phyloP scores from a whole-genome alignment of 2,329 filamentous ascomycete genomes.

The Samsoniella hepiali region DNA sequence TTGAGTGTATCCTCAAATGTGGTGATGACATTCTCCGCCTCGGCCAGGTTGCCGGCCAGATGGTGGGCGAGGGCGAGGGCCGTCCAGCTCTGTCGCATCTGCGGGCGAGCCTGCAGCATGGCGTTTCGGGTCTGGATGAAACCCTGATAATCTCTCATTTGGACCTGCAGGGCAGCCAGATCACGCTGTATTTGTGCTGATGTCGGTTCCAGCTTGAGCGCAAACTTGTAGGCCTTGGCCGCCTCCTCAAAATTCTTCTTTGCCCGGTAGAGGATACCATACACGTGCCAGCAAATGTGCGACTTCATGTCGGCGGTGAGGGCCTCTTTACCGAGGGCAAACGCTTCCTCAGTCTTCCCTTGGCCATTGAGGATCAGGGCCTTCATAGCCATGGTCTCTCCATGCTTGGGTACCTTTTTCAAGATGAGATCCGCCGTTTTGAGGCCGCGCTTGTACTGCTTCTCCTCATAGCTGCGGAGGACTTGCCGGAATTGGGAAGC shows the following conservation, averaged over 20 bases:
- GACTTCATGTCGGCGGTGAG: slow-evolving; percentile 97
- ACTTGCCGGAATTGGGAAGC: slow-evolving; percentile 89
- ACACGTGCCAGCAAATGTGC: slow-evolving; percentile 99
- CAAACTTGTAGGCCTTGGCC: slow-evolving; percentile 98
- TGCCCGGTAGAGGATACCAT: slow-evolving; percentile 86
- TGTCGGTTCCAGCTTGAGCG: slow-evolving; percentile 87
- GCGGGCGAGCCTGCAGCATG: slow-evolving; percentile 83
- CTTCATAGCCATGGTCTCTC: slow-evolving; percentile 98
- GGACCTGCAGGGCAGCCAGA: slow-evolving; percentile 85
- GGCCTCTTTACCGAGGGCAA: slow-evolving; percentile 86
- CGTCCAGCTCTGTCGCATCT: slow-evolving; percentile 91
- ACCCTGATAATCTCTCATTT: slow-evolving; percentile 93
- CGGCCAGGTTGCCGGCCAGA: slow-evolving; percentile 75
- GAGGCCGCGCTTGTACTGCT: slow-evolving; percentile 92
- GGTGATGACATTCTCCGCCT: slow-evolving; percentile 86
- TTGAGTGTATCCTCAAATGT: slow-evolving; percentile 95
- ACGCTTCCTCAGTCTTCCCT: slow-evolving; percentile 91
- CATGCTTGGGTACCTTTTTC: slow-evolving; percentile 91
- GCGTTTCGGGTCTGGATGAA: slow-evolving; percentile 85
- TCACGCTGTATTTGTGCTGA: slow-evolving; percentile 92
- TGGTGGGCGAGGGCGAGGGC: slow-evolving; percentile 94
- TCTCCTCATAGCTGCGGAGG: slow-evolving; percentile 94
- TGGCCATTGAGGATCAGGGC: slow-evolving; percentile 91
- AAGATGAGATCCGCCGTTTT: slow-evolving; percentile 97
- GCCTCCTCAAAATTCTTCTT: slow-evolving; percentile 98